phyloP scores from a whole-genome alignment of 345 rosid species.

The Arabis alpina region DNA sequence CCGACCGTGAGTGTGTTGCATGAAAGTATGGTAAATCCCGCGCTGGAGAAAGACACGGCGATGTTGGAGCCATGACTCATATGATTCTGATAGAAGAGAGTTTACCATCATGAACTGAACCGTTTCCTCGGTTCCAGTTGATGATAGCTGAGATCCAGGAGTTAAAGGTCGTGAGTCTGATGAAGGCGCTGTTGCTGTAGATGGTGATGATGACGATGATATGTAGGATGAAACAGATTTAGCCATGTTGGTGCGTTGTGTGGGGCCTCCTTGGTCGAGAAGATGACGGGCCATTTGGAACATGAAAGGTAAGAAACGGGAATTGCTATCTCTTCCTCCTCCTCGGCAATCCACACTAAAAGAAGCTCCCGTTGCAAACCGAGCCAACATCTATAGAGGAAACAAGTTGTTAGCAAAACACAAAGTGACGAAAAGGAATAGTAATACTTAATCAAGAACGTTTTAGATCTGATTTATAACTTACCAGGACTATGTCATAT shows the following conservation, averaged over 20 bases:
- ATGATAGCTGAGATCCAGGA: slow-evolving; percentile 57
- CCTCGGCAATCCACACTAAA: slow-evolving; percentile 86
- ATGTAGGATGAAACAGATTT: slow-evolving; percentile 77
- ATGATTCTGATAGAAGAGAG: slow-evolving; percentile 86
- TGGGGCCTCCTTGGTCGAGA: slow-evolving; percentile 87
- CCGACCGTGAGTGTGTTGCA: slow-evolving; percentile 91
- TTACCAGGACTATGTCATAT: slow-evolving; percentile 93
- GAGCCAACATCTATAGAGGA: slow-evolving; percentile 81
- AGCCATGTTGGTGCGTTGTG: slow-evolving; percentile 75
- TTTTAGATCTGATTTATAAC: slow-evolving; percentile 25
- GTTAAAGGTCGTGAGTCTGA: slow-evolving; percentile 59
- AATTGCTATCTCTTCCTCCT: slow-evolving; percentile 99
- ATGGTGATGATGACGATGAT: slow-evolving; percentile 43
- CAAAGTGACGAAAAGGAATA: not conserved
- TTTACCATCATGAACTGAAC: slow-evolving; percentile 98
- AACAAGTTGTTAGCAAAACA: slow-evolving; percentile 21
- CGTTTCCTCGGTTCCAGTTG: slow-evolving; percentile 73
- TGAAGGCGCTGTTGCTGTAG: slow-evolving; percentile 33
- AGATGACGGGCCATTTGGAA: slow-evolving; percentile 94
- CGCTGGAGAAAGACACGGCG: slow-evolving; percentile 83
- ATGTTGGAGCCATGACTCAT: slow-evolving; percentile 92
- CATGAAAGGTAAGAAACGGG: slow-evolving; percentile 92
- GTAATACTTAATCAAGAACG: not conserved
- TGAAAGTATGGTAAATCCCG: slow-evolving; percentile 85
- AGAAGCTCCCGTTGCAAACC: slow-evolving; percentile 98